Evolutionary conservation across 2,329 filamentous ascomycete genomes (phyloP).

Genomic region (Didymella segeticola): DNA sequence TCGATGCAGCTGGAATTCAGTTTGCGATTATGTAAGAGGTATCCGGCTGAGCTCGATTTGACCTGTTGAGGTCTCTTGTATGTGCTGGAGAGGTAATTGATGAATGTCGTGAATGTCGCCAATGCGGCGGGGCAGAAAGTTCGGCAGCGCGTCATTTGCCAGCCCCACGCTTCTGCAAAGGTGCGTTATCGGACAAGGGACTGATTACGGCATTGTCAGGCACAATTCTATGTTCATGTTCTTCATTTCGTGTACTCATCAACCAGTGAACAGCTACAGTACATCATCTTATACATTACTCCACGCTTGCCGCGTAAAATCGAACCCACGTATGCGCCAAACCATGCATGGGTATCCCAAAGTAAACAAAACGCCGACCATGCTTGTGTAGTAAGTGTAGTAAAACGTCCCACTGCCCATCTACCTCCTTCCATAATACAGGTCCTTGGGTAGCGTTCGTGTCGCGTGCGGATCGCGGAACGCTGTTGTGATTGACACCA

Average conservation of each 20-base stretch:
- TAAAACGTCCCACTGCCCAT: background rate
- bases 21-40: no score
- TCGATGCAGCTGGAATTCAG: background rate
- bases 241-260: constrained; percentile 1
- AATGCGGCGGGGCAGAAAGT: constrained; percentile 25
- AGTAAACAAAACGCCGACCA: constrained; percentile 9
- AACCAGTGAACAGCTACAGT: background rate
- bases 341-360: constrained; percentile 19
- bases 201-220: no score
- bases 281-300: background rate
- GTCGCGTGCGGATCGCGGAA: constrained; percentile 36
- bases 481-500: constrained; percentile 41
- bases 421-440: constrained; percentile 24
- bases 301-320: background rate
- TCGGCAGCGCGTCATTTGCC: constrained; percentile 32
- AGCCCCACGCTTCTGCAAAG: constrained; percentile 14
- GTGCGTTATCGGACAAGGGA: constrained; percentile 21
- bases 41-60: no score
- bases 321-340: background rate
- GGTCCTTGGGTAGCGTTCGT: constrained; percentile 18
- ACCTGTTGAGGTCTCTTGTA: background rate
- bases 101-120: background rate
- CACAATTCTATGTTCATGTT: background rate
- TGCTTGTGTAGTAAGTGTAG: background rate
- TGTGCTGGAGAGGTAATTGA: background rate